Conservation (phyloP, 495 filamentous ascomycete genomes). For the Thermothielavioides terrestris region DNA sequence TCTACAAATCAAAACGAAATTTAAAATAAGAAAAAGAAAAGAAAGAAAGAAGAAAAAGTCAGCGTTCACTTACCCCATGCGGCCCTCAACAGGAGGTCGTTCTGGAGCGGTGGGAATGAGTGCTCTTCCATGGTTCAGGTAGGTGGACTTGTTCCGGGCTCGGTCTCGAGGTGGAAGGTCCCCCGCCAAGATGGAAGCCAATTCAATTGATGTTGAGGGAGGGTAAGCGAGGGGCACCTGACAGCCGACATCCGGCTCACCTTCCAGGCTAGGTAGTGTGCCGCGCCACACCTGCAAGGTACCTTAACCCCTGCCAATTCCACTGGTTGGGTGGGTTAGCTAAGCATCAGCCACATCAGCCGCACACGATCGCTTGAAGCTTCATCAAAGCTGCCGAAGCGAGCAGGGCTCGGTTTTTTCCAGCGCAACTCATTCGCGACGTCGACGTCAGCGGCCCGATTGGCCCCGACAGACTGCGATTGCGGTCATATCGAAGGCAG, state of each 20-base stretch:
- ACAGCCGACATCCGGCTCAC: too few relatives aligned
- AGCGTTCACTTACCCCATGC: conserved; percentile 59
- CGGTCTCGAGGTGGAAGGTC: neutral
- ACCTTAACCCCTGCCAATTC: neutral
- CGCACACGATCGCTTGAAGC: neutral
- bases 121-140: conserved; percentile 17
- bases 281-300: conserved; percentile 8
- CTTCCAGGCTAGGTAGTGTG: too few relatives aligned
- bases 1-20: neutral
- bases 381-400: neutral
- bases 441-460: conserved; percentile 2
- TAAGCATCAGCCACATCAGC: neutral
- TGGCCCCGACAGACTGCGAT: neutral
- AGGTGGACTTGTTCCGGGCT: too few relatives aligned
- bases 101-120: conserved; percentile 77
- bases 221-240: conserved; percentile 5
- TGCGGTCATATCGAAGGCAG: neutral
- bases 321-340: neutral
- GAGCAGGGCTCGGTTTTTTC: neutral
- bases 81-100: conserved; percentile 81
- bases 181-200: conserved; percentile 7
- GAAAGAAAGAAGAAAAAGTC: neutral
- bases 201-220: neutral
- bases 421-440: neutral
- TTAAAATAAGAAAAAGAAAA: neutral